Evolutionary conservation across 208 protist species (phyloP), one percentile per base, ranked within the genome.

Genomic region (Acanthamoeba culbertsoni): DNA sequence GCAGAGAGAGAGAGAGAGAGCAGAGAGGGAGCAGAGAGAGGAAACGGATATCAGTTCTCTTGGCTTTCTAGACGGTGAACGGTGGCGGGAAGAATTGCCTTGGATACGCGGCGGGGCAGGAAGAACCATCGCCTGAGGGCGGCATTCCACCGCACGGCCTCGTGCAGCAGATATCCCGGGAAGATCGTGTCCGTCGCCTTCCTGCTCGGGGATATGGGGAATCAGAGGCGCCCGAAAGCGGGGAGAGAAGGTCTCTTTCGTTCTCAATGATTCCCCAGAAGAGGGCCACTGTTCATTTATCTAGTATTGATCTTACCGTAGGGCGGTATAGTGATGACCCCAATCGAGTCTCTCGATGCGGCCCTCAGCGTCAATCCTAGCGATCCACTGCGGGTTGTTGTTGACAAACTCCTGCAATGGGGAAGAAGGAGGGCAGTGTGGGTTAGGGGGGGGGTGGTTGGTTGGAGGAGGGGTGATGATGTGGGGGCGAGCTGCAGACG

Each of bases 91-190:
- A 37, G 28, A 3, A 33, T 0, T 65, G 94, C 90, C n/a, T 10
- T 96, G 90, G 68, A 93, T 2, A 82, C 93, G 55, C 92, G 55
- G 40, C 95, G 57, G 12, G 95, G 95, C 31, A 96, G 79, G 86
- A 96, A 96, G 75, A 82, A 96, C 95, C 95, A 96, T 31, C 82
- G 62, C 35, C 73, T 45, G 31, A 55, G 45, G 0, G 35, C 40
- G 0, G n/a, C 28, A 46, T 93, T 91, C 94, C 95, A 96, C 5
- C 46, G 43, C 28, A 43, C 77, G 23, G 68, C 65, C 90, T 96
- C 95, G 88, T 96, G 94, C n/a, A 95, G 62, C 46, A 96, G 37
- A 68, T 96, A 96, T 20, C 95, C 95, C 0, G 94, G 94, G 31
- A 65, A 90, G 26, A 68, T 31, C 35, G 59, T 90, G 82, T 65